Evolutionary conservation across 495 filamentous ascomycete genomes (phyloP), one percentile per base, ranked within the genome.

Genomic region (Hypoxylon fuscum): DNA sequence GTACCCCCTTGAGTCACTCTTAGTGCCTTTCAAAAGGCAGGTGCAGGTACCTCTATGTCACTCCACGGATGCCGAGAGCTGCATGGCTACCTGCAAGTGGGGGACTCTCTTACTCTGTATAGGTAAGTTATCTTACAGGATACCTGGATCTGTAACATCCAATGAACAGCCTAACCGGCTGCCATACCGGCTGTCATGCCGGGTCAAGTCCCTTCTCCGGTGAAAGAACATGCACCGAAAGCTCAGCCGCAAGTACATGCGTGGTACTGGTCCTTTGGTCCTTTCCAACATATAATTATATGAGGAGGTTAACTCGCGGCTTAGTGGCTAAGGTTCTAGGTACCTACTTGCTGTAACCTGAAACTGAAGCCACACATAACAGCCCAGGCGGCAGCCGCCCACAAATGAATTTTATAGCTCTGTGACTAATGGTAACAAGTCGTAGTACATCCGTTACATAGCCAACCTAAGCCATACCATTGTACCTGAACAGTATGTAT

Each of bases 81-180:
- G 32, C 32, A 38, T 23, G 20, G 31, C 32, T 6, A 14, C 15
- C 34, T 37, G n/a, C 22, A 50, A 49, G 23, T 47, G 47, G 34
- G 53, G 53, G 29, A 18, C 25, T 35, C 21, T 51, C 25, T 38
- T 41, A 11, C 43, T 37, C n/a, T 48, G 17, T 61, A n/a, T n/a
- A n/a, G n/a, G n/a, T n/a, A n/a, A n/a, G n/a, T n/a, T n/a, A 37
- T 46, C 48, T 20, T 7, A 15, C 15, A 47, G 25, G 23, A n/a
- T 25, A 3, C 12, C 34, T n/a, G n/a, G n/a, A 29, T 32, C 17
- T n/a, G 15, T 15, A 31, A 40, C 32, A 8, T 51, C 60, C 53
- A 64, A 64, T 64, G 21, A 49, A 31, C n/a, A 35, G 38, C 29
- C 47, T 37, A 53, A 25, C 47, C 53, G 60, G 32, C 34, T 23